Evolutionary conservation across 2,329 filamentous ascomycete genomes (phyloP).

Genomic region (Cladophialophora bantiana): DNA sequence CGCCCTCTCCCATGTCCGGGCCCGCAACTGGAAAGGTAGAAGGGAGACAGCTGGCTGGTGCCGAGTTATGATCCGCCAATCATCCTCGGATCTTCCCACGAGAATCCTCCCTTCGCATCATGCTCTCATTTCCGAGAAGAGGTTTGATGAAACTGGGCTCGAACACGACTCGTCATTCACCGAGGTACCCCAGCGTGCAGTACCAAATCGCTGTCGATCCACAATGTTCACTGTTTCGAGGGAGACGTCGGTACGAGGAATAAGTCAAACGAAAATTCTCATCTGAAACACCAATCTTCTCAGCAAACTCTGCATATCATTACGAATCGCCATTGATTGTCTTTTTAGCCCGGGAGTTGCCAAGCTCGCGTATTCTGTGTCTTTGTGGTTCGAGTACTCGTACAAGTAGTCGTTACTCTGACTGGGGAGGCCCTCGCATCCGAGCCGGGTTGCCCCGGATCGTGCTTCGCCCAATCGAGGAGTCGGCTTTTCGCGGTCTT

Average conservation of each 20-base stretch:
- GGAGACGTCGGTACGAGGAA: neutral
- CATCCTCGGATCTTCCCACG: constrained; percentile 6
- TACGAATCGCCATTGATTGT: neutral
- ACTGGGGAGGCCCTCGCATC: neutral
- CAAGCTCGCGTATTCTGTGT: neutral
- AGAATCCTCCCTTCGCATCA: neutral
- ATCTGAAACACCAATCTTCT: constrained; percentile 1
- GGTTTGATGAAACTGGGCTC: neutral
- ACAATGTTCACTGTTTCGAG: neutral
- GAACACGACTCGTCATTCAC: neutral
- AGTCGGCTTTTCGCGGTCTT: neutral
- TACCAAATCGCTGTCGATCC: neutral
- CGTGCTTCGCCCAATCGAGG: neutral
- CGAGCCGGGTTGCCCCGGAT: constrained; percentile 5
- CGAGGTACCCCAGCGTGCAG: neutral
- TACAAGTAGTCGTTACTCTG: neutral
- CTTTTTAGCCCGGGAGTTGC: neutral
- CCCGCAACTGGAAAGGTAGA: neutral
- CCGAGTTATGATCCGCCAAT: neutral
- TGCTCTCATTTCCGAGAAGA: neutral
- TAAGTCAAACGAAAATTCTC: neutral
- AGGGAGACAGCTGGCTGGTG: neutral
- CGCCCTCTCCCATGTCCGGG: neutral
- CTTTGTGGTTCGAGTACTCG: neutral
- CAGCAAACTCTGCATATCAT: neutral